phyloP scores from a whole-genome alignment of 352 stramenopile genomes.

The Phytophthora hybrid region DNA sequence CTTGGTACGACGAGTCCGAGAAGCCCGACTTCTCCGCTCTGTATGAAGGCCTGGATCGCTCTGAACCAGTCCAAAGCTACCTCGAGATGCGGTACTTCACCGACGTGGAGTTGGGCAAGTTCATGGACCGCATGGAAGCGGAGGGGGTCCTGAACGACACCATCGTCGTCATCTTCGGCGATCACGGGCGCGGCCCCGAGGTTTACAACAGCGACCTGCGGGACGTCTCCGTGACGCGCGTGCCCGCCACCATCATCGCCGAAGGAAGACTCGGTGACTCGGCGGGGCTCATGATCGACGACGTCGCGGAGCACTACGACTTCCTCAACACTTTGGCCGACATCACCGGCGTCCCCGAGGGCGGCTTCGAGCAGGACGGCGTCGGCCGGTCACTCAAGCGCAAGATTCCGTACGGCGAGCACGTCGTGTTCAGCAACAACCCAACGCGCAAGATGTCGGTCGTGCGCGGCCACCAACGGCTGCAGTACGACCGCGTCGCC shows the following conservation, averaged over 20 bases:
- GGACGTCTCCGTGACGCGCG: constrained; percentile 15
- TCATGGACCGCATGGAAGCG: constrained; percentile 16
- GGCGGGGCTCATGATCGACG: constrained; percentile 19
- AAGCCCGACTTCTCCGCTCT: constrained; percentile 47
- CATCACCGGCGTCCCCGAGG: constrained; percentile 16
- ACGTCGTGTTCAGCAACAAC: constrained; percentile 18
- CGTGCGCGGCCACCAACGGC: constrained; percentile 16
- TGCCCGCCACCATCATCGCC: constrained; percentile 17
- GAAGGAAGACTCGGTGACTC: constrained; percentile 14
- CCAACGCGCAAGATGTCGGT: constrained; percentile 18
- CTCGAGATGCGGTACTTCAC: constrained; percentile 15
- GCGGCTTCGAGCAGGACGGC: constrained; percentile 13
- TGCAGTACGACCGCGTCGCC: constrained; percentile 9
- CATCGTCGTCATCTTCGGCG: constrained; percentile 7
- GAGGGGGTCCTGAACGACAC: constrained; percentile 20
- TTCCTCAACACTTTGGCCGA: constrained; percentile 22
- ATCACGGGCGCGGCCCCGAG: constrained; percentile 6
- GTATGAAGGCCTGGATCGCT: constrained; percentile 10
- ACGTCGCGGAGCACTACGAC: constrained; percentile 26
- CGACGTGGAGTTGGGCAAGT: constrained; percentile 16
- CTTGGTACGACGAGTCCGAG: constrained; percentile 41
- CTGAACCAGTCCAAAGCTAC: constrained; percentile 1
- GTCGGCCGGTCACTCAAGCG: constrained; percentile 22
- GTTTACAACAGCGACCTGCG: not conserved
- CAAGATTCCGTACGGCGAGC: constrained; percentile 10